These are phyloP conservation scores for Albifimbria verrucaria DNA, from an alignment of 2,329 filamentous ascomycete genomes.

Conservation along the genomic window DNA sequence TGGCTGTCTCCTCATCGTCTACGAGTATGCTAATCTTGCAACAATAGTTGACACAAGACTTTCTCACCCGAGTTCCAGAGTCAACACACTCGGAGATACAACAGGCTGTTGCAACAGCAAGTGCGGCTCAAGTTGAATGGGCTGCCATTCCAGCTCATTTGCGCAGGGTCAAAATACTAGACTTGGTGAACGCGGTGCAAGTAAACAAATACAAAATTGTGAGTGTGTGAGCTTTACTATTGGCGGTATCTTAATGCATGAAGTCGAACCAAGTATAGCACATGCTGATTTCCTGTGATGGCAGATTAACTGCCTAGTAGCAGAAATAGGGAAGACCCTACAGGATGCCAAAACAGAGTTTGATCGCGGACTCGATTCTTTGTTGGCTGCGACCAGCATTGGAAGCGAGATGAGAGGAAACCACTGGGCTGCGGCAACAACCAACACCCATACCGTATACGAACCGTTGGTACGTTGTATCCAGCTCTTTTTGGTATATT, in stretches of 20 bases:
- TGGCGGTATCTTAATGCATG: too few species aligned
- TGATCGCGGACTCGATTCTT: slow-evolving; percentile 15
- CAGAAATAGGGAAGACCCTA: slow-evolving; percentile 17
- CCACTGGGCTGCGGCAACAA: slow-evolving; percentile 1
- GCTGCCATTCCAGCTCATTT: not conserved
- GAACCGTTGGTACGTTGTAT: slow-evolving; percentile 6
- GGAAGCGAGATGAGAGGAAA: slow-evolving; percentile 9
- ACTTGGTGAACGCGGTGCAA: slow-evolving; percentile 4
- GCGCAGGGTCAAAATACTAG: slow-evolving; percentile 3
- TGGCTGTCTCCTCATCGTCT: not conserved
- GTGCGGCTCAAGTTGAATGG: slow-evolving; percentile 8
- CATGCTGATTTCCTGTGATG: not conserved
- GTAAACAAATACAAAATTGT: slow-evolving; percentile 9
- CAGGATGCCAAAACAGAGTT: slow-evolving; percentile 17
- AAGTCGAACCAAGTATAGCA: not conserved
- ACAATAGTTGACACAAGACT: slow-evolving; percentile 9
- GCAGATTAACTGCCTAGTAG: slow-evolving; percentile 3
- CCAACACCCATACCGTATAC: slow-evolving; percentile 12
- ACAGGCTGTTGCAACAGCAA: slow-evolving; percentile 9
- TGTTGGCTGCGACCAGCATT: slow-evolving; percentile 13
- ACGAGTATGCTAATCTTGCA: not conserved
- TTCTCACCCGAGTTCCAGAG: slow-evolving; percentile 20
- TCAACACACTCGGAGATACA: slow-evolving; percentile 13
- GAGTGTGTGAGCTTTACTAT: not conserved
- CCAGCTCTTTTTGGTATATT: not conserved